Base-by-base conservation (phyloP, 2,329 filamentous ascomycete genomes). In the Arthroderma sp. region DNA sequence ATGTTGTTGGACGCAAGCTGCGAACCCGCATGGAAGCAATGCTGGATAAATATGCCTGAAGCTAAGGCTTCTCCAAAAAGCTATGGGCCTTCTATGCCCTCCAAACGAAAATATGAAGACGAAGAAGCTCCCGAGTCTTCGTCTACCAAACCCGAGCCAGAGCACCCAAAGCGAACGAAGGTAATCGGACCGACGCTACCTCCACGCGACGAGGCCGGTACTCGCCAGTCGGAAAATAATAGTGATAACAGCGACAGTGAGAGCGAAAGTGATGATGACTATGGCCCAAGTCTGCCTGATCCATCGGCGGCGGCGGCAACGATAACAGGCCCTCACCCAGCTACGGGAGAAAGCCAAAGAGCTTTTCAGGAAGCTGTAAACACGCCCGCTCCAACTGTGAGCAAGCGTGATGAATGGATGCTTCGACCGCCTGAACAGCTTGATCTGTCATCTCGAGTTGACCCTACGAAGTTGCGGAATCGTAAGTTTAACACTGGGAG, bases 401-500 rank as follows among this genome's bases (percentile, higher is more conserved):
- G 73, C 4, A 74, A 82, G 59, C 80, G 88, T 56, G 87, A 93
- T 67, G 83, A 86, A 56, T 87, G 83, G 83, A 87, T 87, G 83
- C 69, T 86, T 40, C 73, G 76, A 1, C 82, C 82, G 1, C 83
- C 83, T 0, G 67, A 71, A 2, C 64, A 70, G 29, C 60, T 58
- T 57, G 69, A 63, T 59, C 68, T 55, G 68, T 67, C 66, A 58
- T 76, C 75, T 52, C 64, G 83, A 61, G 68, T 82, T 54, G 87
- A 94, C 64, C 85, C 87, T 1, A 87, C 86, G 3, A 86, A 87
- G 63, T 70, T 88, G 50, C 80, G 81, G 54, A 80, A 78, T 50
- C 80, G 86, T 50, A 86, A 84, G 52, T 95, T 94, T 69, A 79
- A 84, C 42, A 83, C 82, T 0, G 76, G 77, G 6, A 78, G 77